phyloP scores from a whole-genome alignment of 371 early-diverging fungal genomes.

The Mucor plumbeus region DNA sequence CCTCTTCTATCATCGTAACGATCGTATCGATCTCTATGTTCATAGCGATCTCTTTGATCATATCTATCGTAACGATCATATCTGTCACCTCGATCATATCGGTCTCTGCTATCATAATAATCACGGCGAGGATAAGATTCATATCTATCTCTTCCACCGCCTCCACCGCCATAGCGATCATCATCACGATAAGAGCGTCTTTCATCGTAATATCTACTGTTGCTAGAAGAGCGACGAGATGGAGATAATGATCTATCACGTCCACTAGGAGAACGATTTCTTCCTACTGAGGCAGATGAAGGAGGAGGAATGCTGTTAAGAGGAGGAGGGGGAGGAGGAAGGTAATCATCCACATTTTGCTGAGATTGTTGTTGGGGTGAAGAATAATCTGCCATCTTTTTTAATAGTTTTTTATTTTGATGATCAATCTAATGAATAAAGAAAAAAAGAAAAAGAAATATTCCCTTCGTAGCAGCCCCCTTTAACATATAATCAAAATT shows the following conservation, averaged over 20 bases:
- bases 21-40: conserved; percentile 40
- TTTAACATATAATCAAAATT: neutral
- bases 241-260: conserved; percentile 61
- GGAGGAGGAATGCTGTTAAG: conserved; percentile 25
- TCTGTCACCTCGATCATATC: conserved; percentile 45
- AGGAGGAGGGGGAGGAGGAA: conserved; percentile 34
- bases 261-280: conserved; percentile 38
- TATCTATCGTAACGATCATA: conserved; percentile 43
- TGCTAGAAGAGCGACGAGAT: conserved; percentile 45
- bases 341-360: conserved; percentile 27
- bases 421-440: conserved; percentile 1
- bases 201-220: conserved; percentile 33
- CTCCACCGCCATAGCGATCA: conserved; percentile 37
- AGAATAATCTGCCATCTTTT: conserved; percentile 24
- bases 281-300: conserved; percentile 24
- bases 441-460: conserved; percentile 1
- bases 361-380: conserved; percentile 36
- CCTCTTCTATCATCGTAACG: conserved; percentile 36
- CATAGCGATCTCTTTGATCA: conserved; percentile 41
- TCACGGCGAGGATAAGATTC: conserved; percentile 42
- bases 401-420: neutral
- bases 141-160: conserved; percentile 49
- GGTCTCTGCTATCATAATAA: conserved; percentile 28
- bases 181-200: conserved; percentile 35
- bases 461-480: neutral